Conservation (phyloP, 176 grass and related monocot genomes). For the Neostapfia colusana region DNA sequence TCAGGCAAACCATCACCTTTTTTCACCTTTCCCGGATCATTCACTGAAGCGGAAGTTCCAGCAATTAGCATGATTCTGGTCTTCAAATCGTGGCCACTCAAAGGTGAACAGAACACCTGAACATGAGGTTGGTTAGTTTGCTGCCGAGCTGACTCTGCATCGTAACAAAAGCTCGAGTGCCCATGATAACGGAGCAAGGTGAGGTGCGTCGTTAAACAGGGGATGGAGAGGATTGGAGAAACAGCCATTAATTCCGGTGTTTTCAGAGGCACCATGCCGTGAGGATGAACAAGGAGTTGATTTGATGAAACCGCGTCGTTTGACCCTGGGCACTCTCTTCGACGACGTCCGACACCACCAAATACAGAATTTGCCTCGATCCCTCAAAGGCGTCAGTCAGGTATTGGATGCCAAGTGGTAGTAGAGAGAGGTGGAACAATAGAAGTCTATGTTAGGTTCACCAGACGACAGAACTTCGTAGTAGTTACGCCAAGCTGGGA, state of each 20-base stretch:
- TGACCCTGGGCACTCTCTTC: too few relatives aligned
- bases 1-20: background rate
- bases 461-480: too few relatives aligned
- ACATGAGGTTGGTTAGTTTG: background rate
- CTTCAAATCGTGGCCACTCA: background rate
- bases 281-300: background rate
- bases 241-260: too few relatives aligned
- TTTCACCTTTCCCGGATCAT: background rate
- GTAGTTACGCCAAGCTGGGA: too few relatives aligned
- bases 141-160: slow-evolving; percentile 20
- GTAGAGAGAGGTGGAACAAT: too few relatives aligned
- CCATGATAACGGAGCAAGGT: slow-evolving; percentile 28
- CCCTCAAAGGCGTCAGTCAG: too few relatives aligned
- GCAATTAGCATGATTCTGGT: background rate
- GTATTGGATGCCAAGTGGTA: too few relatives aligned
- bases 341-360: too few relatives aligned
- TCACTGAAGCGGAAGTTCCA: slow-evolving; percentile 19
- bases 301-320: too few relatives aligned
- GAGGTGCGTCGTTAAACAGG: slow-evolving; percentile 41
- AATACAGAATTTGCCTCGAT: background rate
- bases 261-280: slow-evolving; percentile 34
- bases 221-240: too few relatives aligned
- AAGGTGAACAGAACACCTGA: background rate
- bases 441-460: too few relatives aligned
- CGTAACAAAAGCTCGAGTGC: slow-evolving; percentile 31